phyloP scores from a whole-genome alignment of 129 eudicot species.

The Cynara cardunculus region DNA sequence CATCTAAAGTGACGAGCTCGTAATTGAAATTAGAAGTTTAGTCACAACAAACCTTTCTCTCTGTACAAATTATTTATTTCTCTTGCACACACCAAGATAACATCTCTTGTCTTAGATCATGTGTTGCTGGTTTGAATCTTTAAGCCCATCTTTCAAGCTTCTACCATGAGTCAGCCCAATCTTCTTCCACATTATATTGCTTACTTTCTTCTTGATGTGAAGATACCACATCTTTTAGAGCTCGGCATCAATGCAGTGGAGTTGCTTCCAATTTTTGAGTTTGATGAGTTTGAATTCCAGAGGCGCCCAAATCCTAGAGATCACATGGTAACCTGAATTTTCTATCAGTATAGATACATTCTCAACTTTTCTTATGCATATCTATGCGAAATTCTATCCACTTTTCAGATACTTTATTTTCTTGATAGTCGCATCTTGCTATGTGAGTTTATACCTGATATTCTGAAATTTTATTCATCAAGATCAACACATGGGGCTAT shows the following conservation, averaged over 20 bases:
- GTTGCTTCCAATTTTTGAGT: constrained; percentile 92
- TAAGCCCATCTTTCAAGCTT: background rate
- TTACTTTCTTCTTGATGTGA: constrained; percentile 24
- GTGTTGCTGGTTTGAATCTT: background rate
- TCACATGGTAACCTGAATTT: constrained; percentile 65
- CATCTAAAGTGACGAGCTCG: background rate
- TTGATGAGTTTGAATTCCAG: constrained; percentile 94
- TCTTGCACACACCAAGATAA: background rate
- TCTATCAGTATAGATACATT: background rate
- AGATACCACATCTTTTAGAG: constrained; percentile 96
- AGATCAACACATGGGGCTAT: constrained; percentile 99
- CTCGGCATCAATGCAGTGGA: constrained; percentile 97
- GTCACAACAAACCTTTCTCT: background rate
- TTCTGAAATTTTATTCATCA: constrained; percentile 3
- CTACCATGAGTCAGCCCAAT: background rate
- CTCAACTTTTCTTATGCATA: background rate
- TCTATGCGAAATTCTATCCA: background rate
- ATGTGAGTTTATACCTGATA: constrained; percentile 16
- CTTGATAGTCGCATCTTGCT: constrained; percentile 9
- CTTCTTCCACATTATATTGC: background rate
- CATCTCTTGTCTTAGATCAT: background rate
- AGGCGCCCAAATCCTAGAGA: constrained; percentile 93
- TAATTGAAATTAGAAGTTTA: background rate
- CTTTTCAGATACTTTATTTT: background rate
- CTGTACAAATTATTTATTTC: background rate